Base-by-base conservation (phyloP, 345 rosid species). In the Dovyalis caffra region DNA sequence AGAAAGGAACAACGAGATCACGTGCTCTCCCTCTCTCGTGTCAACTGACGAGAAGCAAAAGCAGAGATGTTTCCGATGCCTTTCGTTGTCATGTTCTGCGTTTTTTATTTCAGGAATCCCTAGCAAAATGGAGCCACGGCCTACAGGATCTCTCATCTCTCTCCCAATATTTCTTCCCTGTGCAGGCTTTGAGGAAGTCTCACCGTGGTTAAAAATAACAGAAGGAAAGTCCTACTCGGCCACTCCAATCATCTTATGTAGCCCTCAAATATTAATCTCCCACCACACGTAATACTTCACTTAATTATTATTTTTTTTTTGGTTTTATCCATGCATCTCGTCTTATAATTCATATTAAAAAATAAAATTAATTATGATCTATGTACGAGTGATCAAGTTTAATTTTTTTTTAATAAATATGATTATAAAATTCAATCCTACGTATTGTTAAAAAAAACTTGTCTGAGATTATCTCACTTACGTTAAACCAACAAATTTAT, bases 1-100 rank as follows among this genome's bases (percentile, higher is more conserved):
- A 56, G 14, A 37, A 61, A 72, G 38, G 47, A 71, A 38, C 67
- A 61, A 61, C 16, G 57, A 63, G 21, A 63, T 72, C 76, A 72
- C 69, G 69, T 72, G 76, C 60, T 1, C 6, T 29, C 32, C 26
- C 60, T 63, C 6, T 57, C 11, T 16, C 16, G 25, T 47, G 20
- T 14, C 47, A 0, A 25, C 5, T 3, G 64, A 23, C 11, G 29
- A 28, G 16, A 25, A 61, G 57, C 66, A 61, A 37, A 9, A 11
- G 69, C 69, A 66, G 5, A 26, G 37, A 16, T 21, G 38, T 61
- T 62, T 28, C 26, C 5, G 75, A 63, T 15, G 43, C 4, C 28
- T 61, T 72, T 62, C 28, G 8, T 72, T 62, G 75, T 45, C 60
- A 10, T 73, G 4, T 64, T 73, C 3, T n/a, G 20, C 2, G 25